Evolutionary conservation across 305 asterid species (phyloP).

Genomic region (Solanum aculeatissimum): DNA sequence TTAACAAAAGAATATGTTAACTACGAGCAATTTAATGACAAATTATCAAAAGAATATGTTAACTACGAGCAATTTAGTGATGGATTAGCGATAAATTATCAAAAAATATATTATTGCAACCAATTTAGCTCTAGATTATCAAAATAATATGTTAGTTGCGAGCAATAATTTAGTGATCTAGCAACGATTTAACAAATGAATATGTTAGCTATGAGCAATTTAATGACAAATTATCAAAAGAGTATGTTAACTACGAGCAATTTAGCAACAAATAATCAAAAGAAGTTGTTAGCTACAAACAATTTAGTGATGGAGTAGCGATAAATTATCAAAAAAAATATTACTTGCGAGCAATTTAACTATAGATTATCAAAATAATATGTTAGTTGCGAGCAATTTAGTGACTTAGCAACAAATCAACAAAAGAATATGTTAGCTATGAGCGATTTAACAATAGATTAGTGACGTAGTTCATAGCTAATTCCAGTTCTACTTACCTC

Average conservation of each 20-base stretch:
- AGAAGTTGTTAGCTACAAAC: not conserved
- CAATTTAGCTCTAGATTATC: not conserved
- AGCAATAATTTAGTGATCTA: too few species aligned
- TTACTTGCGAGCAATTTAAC: not conserved
- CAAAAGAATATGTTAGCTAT: not conserved
- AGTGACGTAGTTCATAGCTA: not conserved
- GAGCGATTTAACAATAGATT: not conserved
- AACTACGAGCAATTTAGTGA: not conserved
- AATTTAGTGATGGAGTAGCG: not conserved
- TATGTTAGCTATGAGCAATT: not conserved
- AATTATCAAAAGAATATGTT: not conserved
- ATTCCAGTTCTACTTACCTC: slow-evolving; percentile 22
- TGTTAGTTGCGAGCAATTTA: not conserved
- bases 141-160: not conserved
- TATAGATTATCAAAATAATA: not conserved
- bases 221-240: not conserved
- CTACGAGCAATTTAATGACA: not conserved
- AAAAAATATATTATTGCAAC: too few species aligned
- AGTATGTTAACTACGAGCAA: not conserved
- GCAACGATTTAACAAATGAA: not conserved
- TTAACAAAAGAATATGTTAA: not conserved
- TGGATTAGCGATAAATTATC: not conserved
- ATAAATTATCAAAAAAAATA: not conserved
- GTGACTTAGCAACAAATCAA: not conserved
- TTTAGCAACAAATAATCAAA: not conserved